Evolutionary conservation across 768 basidiomycete species (phyloP), one percentile per base, ranked within the genome.

Genomic region (Phaeolepiota aurea): DNA sequence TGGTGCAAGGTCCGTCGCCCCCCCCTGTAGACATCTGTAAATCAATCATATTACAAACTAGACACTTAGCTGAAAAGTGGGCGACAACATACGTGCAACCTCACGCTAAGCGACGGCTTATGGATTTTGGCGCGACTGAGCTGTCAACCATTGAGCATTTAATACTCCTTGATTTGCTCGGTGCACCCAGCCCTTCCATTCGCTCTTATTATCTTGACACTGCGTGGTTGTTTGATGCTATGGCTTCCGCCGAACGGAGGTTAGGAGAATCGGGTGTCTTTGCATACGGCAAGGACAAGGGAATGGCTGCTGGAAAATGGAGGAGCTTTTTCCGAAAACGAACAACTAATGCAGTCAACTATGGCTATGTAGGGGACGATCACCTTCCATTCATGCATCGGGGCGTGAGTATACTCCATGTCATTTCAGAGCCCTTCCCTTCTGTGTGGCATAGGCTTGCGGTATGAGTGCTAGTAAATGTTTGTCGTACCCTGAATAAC

Each of bases 11-110:
- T 90, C 52, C 20, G 40, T 14, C 18, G 12, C n/a, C n/a, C n/a
- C n/a, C n/a, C n/a, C n/a, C n/a, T n/a, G n/a, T n/a, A n/a, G n/a
- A n/a, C n/a, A n/a, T n/a, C n/a, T n/a, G n/a, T 7, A 3, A 20
- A 14, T 28, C 4, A 11, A 4, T 28, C 13, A 10, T 28, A 12
- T 21, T 13, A 40, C 13, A 40, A 16, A 14, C 20, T 25, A 93
- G 92, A 49, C 90, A 99, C 63, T 75, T 99, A 14, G 90, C 93
- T 3, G 66, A 83, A 40, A 79, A 77, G 56, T 98, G 96, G 96
- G 68, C 73, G 11, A 65, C 71, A 1, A 76, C 79, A 1, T 88
- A 81, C 55, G 60, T 83, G 20, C 56, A 71, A 3, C 76, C 82
- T 4, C 68, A 80, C 43, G 57, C 55, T 39, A 69, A 80, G 48